Evolutionary conservation across 768 basidiomycete genomes (phyloP), one percentile per base, ranked within the genome.

Genomic region (Mycena olivaceomarginata): DNA sequence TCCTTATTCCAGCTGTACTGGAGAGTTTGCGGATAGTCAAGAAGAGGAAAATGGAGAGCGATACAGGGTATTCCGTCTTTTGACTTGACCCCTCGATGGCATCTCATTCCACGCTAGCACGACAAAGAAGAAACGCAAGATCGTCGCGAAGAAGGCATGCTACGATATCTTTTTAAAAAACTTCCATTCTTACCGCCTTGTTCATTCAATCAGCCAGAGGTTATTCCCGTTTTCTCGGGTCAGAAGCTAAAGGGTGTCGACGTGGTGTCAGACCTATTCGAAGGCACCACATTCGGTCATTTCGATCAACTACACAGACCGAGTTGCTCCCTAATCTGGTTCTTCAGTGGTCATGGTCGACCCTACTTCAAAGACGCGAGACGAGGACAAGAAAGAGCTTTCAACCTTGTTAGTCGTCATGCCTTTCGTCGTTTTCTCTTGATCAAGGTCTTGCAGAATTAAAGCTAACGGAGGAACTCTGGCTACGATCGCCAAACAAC

Each of bases 201-300:
- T 63, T 20, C 13, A 39, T 31, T 64, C 25, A 37, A 20, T 11
- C 70, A 95, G 95, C 86, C 90, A 2, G 86, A 85, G 8, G 85
- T 94, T n/a, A 87, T 95, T 45, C 91, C 93, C 4, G 92, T 91
- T 80, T 94, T 94, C 80, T 87, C 90, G 74, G 94, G 94, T 1
- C 88, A 92, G n/a, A 91, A 91, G 69, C 84, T 93, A 15, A 91
- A 90, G 78, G 90, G 91, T 9, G 88, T 96, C 25, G 78, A 90
- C 51, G 88, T 93, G 8, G 89, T 93, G 79, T 91, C 91, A 7
- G 86, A 92, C 39, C 83, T 98, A 20, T 96, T 99, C 80, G 86
- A 91, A 16, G 94, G 90, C 37, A 89, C 94, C 86, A 95, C 89
- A 69, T 98, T 99, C 82, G 93, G 98, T 98, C 68, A 81, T 25